These are phyloP conservation scores for Zanthoxylum bungeanum DNA, from an alignment of 345 rosid species.

Conservation along the genomic window DNA sequence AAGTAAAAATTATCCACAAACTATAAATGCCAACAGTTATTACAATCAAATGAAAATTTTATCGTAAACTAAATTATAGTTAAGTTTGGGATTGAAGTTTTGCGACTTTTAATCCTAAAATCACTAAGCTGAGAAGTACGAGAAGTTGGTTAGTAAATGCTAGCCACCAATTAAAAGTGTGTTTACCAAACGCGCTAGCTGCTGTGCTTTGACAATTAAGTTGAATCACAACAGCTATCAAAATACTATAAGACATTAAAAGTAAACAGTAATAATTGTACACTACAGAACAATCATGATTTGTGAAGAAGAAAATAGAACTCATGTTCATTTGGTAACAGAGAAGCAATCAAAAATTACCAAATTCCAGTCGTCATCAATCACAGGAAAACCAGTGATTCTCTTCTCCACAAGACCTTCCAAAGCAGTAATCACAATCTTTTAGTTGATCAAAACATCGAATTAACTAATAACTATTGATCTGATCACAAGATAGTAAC, in stretches of 20 bases:
- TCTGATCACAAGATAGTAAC: background rate
- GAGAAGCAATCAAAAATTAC: slow-evolving; percentile 32
- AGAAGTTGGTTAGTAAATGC: too few relatives aligned
- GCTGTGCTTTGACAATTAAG: too few relatives aligned
- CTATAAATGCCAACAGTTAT: background rate
- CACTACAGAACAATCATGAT: background rate
- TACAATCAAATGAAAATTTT: background rate
- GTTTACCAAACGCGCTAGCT: too few relatives aligned
- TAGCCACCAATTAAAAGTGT: too few relatives aligned
- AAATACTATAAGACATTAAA: background rate
- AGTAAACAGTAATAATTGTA: background rate
- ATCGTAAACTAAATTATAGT: background rate
- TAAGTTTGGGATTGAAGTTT: too few relatives aligned
- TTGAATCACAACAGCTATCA: too few relatives aligned
- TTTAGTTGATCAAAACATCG: background rate
- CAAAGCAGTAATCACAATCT: slow-evolving; percentile 47
- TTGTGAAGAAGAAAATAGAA: background rate
- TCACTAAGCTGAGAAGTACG: too few relatives aligned
- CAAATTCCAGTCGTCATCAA: slow-evolving; percentile 85
- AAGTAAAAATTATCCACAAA: background rate
- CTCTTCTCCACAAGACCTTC: slow-evolving; percentile 79
- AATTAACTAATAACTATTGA: too few relatives aligned
- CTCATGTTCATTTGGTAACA: background rate
- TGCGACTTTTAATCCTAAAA: too few relatives aligned
- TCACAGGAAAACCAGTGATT: slow-evolving; percentile 87